Conservation (phyloP, 2,329 filamentous ascomycete species). For the Colletotrichum paranaense region DNA sequence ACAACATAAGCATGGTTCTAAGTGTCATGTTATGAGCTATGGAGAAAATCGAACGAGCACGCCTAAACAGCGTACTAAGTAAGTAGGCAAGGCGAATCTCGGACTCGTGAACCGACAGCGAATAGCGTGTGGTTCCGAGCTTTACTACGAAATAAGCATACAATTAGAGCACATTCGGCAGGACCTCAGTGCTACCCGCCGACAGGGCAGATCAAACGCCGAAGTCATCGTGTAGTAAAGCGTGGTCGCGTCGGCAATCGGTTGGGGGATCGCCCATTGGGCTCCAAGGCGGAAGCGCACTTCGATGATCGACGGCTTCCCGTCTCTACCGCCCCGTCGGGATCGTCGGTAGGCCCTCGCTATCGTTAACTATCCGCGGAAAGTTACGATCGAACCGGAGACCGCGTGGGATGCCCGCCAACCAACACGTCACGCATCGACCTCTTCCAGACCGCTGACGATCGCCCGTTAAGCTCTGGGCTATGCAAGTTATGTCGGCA, state of each 20-base stretch:
- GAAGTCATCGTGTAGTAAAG: not conserved
- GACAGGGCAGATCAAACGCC: not conserved
- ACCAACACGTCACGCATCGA: not conserved
- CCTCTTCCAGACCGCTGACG: not conserved
- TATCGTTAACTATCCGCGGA: not conserved
- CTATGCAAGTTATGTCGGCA: not conserved
- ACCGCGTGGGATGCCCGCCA: not conserved
- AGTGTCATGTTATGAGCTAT: too few relatives aligned
- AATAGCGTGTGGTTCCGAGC: not conserved
- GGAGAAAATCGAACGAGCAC: too few relatives aligned
- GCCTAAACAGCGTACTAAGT: too few relatives aligned
- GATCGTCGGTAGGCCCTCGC: not conserved
- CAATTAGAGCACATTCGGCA: not conserved
- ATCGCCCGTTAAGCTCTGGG: constrained; percentile 3
- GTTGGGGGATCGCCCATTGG: not conserved
- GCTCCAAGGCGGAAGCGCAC: not conserved
- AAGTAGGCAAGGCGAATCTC: too few relatives aligned
- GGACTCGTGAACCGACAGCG: not conserved
- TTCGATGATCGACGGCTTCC: constrained; percentile 24
- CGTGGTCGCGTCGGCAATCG: not conserved
- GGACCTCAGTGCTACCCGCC: not conserved
- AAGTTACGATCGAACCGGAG: not conserved
- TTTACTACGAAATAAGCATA: not conserved
- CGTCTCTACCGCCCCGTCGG: constrained; percentile 7
- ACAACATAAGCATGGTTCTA: not conserved